Percentiles rank a stretch among this genome's conserved stretches.
phyloP scores from a whole-genome alignment of 164 flowering plant species.

The Platanus orientalis region DNA sequence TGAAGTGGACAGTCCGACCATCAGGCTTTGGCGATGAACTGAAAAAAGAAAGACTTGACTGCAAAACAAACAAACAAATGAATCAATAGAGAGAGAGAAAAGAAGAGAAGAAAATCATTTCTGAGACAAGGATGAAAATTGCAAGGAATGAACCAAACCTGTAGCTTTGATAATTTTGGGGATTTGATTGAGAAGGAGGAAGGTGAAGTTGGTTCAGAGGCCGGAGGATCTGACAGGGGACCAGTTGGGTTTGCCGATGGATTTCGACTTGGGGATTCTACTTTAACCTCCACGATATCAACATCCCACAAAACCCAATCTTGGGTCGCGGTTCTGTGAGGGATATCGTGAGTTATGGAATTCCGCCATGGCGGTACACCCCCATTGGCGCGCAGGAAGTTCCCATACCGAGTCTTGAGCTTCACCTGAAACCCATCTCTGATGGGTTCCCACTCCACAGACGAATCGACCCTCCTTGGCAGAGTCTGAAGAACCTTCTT shows the following conservation, averaged over 20 bases:
- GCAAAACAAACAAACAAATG: constrained; percentile 12
- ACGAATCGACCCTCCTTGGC: constrained; percentile 54
- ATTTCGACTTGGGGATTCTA: constrained; percentile 7
- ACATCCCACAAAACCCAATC: constrained; percentile 89
- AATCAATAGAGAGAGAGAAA: neutral
- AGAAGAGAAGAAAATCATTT: neutral
- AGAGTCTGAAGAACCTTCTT: constrained; percentile 56
- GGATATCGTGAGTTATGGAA: constrained; percentile 76
- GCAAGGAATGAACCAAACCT: constrained; percentile 34
- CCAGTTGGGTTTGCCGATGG: constrained; percentile 16
- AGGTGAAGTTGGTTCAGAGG: constrained; percentile 25
- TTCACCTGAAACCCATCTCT: constrained; percentile 53
- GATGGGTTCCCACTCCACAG: constrained; percentile 80
- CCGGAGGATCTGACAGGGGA: constrained; percentile 15
- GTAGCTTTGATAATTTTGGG: constrained; percentile 33
- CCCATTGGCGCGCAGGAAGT: too few relatives aligned
- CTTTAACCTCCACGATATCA: constrained; percentile 53
- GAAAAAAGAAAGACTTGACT: constrained; percentile 54
- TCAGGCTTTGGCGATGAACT: constrained; percentile 54
- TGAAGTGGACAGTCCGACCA: constrained; percentile 65
- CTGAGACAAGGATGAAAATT: too few relatives aligned
- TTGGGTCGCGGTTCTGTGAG: constrained; percentile 58
- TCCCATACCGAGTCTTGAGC: constrained; percentile 65
- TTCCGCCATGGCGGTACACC: constrained; percentile 93
- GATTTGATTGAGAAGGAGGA: constrained; percentile 24